Evolutionary conservation across 176 grass and related monocot species (phyloP), one percentile per base, ranked within the genome.

Genomic region (Olyra latifolia): DNA sequence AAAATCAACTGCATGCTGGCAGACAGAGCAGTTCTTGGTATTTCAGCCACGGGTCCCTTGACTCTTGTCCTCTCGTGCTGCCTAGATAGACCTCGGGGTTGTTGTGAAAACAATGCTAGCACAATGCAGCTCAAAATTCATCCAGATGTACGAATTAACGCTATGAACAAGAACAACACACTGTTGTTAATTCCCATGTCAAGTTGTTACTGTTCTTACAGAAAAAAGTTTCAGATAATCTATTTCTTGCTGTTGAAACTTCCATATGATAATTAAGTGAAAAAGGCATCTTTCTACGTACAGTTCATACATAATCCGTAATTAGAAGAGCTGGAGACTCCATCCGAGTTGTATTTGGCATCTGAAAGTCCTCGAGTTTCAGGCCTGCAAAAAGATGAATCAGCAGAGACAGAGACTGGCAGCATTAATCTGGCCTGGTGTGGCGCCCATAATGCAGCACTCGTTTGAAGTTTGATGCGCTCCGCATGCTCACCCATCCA

Each of bases 391-490:
- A 62, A 39, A 8, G 72, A 16, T 76, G 63, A 84, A 20, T 86
- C 61, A 68, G 84, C 41, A 75, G 15, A 28, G 77, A 81, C 50
- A 81, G 20, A 38, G 84, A 86, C 49, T 19, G 5, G 3, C 6
- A 10, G 3, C 6, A 10, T 7, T 7, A 19, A 50, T 47, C 11
- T 25, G 12, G 2, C 2, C n/a, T 47, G 17, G 24, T 12, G 48
- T 22, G 39, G 35, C n/a, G n/a, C n/a, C 15, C 10, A 70, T 22
- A 41, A 23, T 5, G 45, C 10, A 15, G 0, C 2, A 32, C 13
- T 44, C 12, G n/a, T 35, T 27, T 75, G n/a, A n/a, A n/a, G n/a
- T n/a, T n/a, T n/a, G n/a, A n/a, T n/a, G n/a, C n/a, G n/a, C n/a
- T n/a, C n/a, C n/a, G n/a, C 9, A 17, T 50, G 45, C 12, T 1